Conservation (phyloP, 2,329 filamentous ascomycete genomes). For the Diplodia intermedia region DNA sequence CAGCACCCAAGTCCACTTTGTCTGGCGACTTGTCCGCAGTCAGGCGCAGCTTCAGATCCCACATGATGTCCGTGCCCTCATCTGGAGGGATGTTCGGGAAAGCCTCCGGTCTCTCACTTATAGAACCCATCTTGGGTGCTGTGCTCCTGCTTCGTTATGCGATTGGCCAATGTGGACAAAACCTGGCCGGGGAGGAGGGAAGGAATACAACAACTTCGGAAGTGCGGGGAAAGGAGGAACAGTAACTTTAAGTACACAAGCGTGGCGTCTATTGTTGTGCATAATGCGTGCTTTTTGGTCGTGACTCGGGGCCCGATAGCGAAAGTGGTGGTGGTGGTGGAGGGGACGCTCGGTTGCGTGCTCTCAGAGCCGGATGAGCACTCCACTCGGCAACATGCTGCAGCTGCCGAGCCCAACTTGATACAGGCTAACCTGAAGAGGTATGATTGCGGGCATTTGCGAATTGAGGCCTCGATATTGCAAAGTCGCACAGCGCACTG, state of each 20-base stretch:
- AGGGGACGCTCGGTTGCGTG: slow-evolving; percentile 6
- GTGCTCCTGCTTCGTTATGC: too few relatives aligned
- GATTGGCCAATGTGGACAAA: too few relatives aligned
- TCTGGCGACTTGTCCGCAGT: slow-evolving; percentile 41
- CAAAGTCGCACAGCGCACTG: background rate
- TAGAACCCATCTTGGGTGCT: background rate
- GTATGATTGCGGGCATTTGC: background rate
- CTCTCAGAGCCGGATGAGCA: background rate
- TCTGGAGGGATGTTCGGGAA: slow-evolving; percentile 41
- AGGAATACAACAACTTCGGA: too few relatives aligned
- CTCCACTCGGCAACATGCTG: background rate
- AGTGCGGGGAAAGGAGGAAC: background rate
- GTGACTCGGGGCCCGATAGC: background rate
- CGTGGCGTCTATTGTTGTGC: background rate
- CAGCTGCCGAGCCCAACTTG: background rate
- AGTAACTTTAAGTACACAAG: background rate
- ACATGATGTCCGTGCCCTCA: slow-evolving; percentile 44
- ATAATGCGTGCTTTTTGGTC: slow-evolving; percentile 1
- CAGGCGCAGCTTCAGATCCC: slow-evolving; percentile 43
- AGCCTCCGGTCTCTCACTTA: slow-evolving; percentile 34
- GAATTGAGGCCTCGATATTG: background rate
- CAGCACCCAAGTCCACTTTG: slow-evolving; percentile 50
- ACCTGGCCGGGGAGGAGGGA: too few relatives aligned
- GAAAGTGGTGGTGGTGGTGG: slow-evolving; percentile 3
- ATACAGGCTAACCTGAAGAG: background rate